Evolutionary conservation across 163 green algal species (phyloP), one percentile per base, ranked within the genome.

Genomic region (Coccomyxa subellipsoidea): DNA sequence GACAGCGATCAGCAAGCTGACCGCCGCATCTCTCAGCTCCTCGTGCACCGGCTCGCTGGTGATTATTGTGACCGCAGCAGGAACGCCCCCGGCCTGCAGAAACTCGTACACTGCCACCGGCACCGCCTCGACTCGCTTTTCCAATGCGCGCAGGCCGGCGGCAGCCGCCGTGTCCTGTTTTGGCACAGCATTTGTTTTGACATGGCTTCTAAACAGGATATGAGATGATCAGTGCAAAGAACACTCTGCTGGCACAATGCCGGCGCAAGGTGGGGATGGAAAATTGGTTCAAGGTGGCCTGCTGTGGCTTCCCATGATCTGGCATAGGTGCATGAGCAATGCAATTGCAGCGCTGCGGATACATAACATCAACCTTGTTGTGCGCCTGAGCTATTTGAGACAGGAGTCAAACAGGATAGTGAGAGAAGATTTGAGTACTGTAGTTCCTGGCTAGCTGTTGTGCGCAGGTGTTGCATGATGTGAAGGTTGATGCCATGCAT

Each of bases 41-140:
- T 18, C 18, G n/a, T 27, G 18, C 6, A 73, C 29, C 1, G 66
- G 66, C 66, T 73, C 29, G 66, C 66, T 73, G 66, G 29, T 36
- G 29, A 73, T 32, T 27, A 73, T 73, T 27, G 66, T 73, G 2
- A 73, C 66, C 29, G 66, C 66, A 7, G 66, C 66, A n/a, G 66
- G n/a, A 34, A 73, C n/a, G 66, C 66, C 66, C 66, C 66, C 66
- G n/a, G 66, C 66, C 66, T 73, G 66, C 27, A 73, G 66, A 23
- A 73, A 73, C 66, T 73, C 66, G 8, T 73, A 34, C 66, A 73
- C 66, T 36, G 66, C 66, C 66, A 32, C 66, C n/a, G 66, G 66
- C 29, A 73, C 66, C 27, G n/a, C 10, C 27, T 73, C 29, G 18
- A 73, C n/a, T 18, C 66, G 66, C n/a, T 73, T 73, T 23, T 73